Conservation (phyloP, 495 filamentous ascomycete genomes). For the Lasiosphaeris hirsuta region DNA sequence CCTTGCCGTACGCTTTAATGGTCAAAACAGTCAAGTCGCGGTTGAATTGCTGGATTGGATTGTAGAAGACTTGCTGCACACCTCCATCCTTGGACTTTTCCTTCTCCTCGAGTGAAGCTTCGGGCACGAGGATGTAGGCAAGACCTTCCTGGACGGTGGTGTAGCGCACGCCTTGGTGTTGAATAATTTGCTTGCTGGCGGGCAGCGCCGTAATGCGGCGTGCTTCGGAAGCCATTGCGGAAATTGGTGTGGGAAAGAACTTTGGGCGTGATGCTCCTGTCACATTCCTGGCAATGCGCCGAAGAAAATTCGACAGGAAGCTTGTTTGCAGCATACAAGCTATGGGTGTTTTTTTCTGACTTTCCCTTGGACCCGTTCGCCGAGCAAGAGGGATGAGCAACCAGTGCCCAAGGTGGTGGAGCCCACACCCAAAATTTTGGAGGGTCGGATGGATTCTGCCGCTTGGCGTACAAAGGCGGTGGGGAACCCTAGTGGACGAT, state of each 20-base stretch:
- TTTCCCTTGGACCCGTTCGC: no score
- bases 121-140: slow-evolving; percentile 45
- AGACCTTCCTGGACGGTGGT: slow-evolving; percentile 45
- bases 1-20: slow-evolving; percentile 78
- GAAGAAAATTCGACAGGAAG: background rate
- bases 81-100: slow-evolving; percentile 28
- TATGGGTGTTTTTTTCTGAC: no score
- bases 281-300: slow-evolving; percentile 9
- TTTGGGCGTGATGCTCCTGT: background rate
- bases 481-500: no score
- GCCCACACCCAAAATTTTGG: no score
- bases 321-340: no score
- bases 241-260: background rate
- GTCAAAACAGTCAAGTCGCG: slow-evolving; percentile 89
- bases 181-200: slow-evolving; percentile 32
- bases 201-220: slow-evolving; percentile 22
- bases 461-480: no score
- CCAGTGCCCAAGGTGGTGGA: no score
- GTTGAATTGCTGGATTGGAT: slow-evolving; percentile 98
- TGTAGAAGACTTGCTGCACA: slow-evolving; percentile 89
- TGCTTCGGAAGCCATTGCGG: slow-evolving; percentile 29
- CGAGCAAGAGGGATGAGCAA: no score
- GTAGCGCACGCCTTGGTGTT: slow-evolving; percentile 38
- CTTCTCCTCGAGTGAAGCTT: slow-evolving; percentile 28
- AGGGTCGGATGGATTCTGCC: no score